Evolutionary conservation across 1,284 basidiomycete species (phyloP).

Genomic region (Ustilago tritici): DNA sequence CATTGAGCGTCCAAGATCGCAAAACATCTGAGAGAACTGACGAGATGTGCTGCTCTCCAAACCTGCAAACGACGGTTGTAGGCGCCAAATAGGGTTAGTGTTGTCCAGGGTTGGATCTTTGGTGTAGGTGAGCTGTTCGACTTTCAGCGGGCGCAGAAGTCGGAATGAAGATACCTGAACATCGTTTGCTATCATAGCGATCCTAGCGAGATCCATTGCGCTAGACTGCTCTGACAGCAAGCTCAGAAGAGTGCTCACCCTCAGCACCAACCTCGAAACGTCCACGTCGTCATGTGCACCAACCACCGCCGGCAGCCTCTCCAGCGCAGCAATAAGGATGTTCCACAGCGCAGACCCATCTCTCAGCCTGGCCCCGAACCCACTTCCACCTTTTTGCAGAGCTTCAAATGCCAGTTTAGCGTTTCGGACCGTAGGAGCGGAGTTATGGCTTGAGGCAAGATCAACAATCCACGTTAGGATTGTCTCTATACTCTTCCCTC

Average conservation of each 20-base stretch:
- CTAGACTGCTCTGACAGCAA: slow-evolving; percentile 1
- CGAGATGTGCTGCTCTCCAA: slow-evolving; percentile 23
- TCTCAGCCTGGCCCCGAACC: background rate
- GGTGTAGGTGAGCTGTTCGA: slow-evolving; percentile 20
- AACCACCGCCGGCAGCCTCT: slow-evolving; percentile 20
- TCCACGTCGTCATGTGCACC: slow-evolving; percentile 18
- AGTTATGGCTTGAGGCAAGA: slow-evolving; percentile 23
- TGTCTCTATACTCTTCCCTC: slow-evolving; percentile 9
- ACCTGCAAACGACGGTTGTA: slow-evolving; percentile 24
- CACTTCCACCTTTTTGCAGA: background rate
- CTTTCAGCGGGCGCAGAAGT: slow-evolving; percentile 12
- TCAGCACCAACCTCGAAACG: slow-evolving; percentile 26
- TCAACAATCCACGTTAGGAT: slow-evolving; percentile 44
- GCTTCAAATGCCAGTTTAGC: slow-evolving; percentile 10
- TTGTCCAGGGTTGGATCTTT: background rate
- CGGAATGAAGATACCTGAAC: slow-evolving; percentile 9
- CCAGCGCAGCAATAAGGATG: slow-evolving; percentile 20
- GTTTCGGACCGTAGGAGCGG: background rate
- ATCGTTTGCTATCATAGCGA: slow-evolving; percentile 18
- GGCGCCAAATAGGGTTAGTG: slow-evolving; percentile 10
- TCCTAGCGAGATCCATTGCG: background rate
- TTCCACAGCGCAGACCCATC: slow-evolving; percentile 15
- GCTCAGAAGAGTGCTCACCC: slow-evolving; percentile 18
- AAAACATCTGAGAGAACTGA: slow-evolving; percentile 30
- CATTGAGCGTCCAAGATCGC: slow-evolving; percentile 22